A percentile compares a stretch with the other conserved stretches of the same genome.
Evolutionary conservation across 176 grass and related monocot species (phyloP).

Genomic region (Canna indica): DNA sequence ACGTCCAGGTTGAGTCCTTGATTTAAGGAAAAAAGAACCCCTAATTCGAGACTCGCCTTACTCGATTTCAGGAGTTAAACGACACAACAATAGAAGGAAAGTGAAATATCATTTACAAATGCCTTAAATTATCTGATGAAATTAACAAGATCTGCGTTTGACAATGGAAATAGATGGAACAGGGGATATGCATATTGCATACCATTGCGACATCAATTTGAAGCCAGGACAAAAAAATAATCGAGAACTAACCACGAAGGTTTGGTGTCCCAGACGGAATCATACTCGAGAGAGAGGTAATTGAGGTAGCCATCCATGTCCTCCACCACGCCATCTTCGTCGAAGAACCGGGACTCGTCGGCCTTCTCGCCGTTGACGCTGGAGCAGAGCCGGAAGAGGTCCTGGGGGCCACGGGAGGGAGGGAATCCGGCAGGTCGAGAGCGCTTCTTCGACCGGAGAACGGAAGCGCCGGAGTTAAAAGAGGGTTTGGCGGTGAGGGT

Average conservation of each 20-base stretch:
- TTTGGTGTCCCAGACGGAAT: slow-evolving; percentile 97
- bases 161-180: not conserved
- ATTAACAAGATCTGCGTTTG: not conserved
- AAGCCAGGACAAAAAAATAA: not conserved
- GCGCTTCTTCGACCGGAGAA: not conserved
- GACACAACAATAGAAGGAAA: not conserved
- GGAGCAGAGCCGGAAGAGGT: not conserved
- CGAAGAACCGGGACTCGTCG: slow-evolving; percentile 39
- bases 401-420: not conserved
- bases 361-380: slow-evolving; percentile 9
- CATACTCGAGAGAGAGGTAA: slow-evolving; percentile 89
- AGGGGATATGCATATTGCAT: not conserved
- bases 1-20: no score
- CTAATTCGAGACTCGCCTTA: no score
- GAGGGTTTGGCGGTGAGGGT: not conserved
- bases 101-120: not conserved
- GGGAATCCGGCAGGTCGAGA: not conserved
- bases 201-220: not conserved
- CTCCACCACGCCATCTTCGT: slow-evolving; percentile 68
- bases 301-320: slow-evolving; percentile 95
- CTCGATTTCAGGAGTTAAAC: no score
- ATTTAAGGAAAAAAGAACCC: no score
- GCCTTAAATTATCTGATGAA: not conserved
- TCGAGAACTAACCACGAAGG: slow-evolving; percentile 38
- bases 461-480: not conserved